Conservation (phyloP, 2,329 filamentous ascomycete genomes). For the Cordyceps cateniannulata region DNA sequence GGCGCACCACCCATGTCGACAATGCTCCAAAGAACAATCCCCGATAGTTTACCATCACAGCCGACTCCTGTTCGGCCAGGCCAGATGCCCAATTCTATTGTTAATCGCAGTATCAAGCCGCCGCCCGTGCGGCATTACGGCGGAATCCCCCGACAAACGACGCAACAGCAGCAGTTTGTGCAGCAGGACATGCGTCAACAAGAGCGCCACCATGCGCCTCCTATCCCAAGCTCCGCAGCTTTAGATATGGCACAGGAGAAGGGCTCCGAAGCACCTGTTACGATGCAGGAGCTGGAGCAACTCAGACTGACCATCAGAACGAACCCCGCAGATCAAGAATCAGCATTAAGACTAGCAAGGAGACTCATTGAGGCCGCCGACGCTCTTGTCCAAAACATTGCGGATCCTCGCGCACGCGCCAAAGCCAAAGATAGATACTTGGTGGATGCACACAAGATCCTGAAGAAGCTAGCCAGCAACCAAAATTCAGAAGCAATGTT, state of each 20-base stretch:
- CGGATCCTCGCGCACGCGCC: slow-evolving; percentile 64
- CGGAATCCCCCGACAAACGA: slow-evolving; percentile 30
- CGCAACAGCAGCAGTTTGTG: slow-evolving; percentile 25
- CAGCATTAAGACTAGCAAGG: slow-evolving; percentile 70
- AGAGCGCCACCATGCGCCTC: slow-evolving; percentile 19
- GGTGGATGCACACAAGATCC: slow-evolving; percentile 77
- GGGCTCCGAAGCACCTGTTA: slow-evolving; percentile 46
- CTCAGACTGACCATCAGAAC: slow-evolving; percentile 63
- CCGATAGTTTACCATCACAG: slow-evolving; percentile 50
- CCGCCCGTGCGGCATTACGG: slow-evolving; percentile 52
- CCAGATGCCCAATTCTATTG: slow-evolving; percentile 51
- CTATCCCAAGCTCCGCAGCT: slow-evolving; percentile 13
- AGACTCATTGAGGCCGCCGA: slow-evolving; percentile 80
- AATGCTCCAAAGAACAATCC: slow-evolving; percentile 24
- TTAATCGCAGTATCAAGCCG: slow-evolving; percentile 50
- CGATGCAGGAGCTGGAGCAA: slow-evolving; percentile 68
- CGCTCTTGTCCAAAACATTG: slow-evolving; percentile 57
- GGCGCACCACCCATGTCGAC: slow-evolving; percentile 16
- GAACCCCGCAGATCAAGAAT: slow-evolving; percentile 65
- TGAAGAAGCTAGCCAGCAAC: slow-evolving; percentile 75
- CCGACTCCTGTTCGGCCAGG: slow-evolving; percentile 58
- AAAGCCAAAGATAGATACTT: slow-evolving; percentile 79
- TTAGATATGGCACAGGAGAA: slow-evolving; percentile 11
- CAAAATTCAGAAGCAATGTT: slow-evolving; percentile 88
- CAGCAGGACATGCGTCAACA: slow-evolving; percentile 25